Base-by-base conservation (phyloP, 2,329 filamentous ascomycete genomes). In the Cryphonectria naterciae region DNA sequence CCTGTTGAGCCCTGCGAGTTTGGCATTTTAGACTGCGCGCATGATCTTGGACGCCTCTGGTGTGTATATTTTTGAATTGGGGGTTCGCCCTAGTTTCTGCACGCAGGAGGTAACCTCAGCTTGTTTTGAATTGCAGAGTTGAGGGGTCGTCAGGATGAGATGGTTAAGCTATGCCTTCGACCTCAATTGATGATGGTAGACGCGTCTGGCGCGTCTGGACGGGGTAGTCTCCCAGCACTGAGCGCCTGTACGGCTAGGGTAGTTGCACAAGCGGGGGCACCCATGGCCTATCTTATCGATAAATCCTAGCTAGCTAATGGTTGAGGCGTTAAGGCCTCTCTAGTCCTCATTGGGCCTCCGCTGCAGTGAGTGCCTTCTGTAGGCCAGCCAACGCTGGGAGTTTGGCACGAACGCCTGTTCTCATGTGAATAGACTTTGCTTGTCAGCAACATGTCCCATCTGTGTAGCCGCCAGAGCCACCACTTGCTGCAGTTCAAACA, bases 121-220 rank as follows among this genome's bases (percentile, higher is more conserved):
- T 7, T 28, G 13, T 35, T 8, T 19, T 28, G 28, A 2, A 28
- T 19, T 58, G 28, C 15, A 32, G 46, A 19, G 46, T 49, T n/a
- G 46, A 39, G 37, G 28, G 35, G 54, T 32, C 19, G 54, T 6
- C 13, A 19, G 54, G 6, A 13, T 22, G 28, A 13, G 17, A 35
- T 58, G 54, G 4, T 5, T 35, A 49, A n/a, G 54, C 54, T 17
- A 32, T 35, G 54, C 54, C 35, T 58, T 58, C 54, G 28, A 58
- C 25, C 54, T 58, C 54, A 28, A 58, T 19, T 32, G 54, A 58
- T 32, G 35, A n/a, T 19, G 35, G 46, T 15, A 49, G 64, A 72
- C 70, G 70, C 70, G 70, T 63, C 61, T 46, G 70, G 46, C 70
- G 70, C 70, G 70, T 68, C 46, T 37, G 46, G 52, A 22, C n/a